phyloP scores from a whole-genome alignment of 805 yeast species.

The Pichia gijzeniarum region DNA sequence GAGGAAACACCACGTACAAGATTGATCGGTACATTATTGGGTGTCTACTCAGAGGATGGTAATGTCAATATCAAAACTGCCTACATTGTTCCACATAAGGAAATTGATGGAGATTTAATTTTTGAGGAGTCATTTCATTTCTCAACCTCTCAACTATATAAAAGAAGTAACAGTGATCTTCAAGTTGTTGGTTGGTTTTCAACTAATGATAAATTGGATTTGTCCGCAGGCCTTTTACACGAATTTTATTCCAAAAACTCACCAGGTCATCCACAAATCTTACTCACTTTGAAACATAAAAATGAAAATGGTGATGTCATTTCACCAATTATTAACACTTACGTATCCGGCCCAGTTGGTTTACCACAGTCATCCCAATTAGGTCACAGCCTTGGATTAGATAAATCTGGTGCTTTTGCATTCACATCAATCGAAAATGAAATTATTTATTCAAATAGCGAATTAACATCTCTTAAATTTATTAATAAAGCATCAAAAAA shows the following conservation, averaged over 20 bases:
- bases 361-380: constrained; percentile 34
- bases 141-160: constrained; percentile 62
- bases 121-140: constrained; percentile 74
- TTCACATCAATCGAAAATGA: constrained; percentile 73
- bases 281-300: constrained; percentile 62
- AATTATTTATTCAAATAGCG: constrained; percentile 51
- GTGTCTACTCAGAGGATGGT: constrained; percentile 80
- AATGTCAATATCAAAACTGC: constrained; percentile 66
- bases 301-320: constrained; percentile 42
- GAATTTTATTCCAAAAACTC: constrained; percentile 73
- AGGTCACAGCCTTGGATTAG: constrained; percentile 33
- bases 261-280: constrained; percentile 77
- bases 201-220: constrained; percentile 51
- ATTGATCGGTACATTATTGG: constrained; percentile 77
- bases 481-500: constrained; percentile 34
- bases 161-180: constrained; percentile 72
- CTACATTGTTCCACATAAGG: constrained; percentile 75
- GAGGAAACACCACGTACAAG: constrained; percentile 40
- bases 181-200: constrained; percentile 84
- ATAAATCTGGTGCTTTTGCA: constrained; percentile 44
- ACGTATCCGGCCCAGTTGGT: constrained; percentile 72
- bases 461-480: constrained; percentile 49
- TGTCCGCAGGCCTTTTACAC: constrained; percentile 70
- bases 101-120: constrained; percentile 66
- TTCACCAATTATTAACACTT: constrained; percentile 58